Conservation (phyloP, 331 rosid species). For the Prunus yedoensis region DNA sequence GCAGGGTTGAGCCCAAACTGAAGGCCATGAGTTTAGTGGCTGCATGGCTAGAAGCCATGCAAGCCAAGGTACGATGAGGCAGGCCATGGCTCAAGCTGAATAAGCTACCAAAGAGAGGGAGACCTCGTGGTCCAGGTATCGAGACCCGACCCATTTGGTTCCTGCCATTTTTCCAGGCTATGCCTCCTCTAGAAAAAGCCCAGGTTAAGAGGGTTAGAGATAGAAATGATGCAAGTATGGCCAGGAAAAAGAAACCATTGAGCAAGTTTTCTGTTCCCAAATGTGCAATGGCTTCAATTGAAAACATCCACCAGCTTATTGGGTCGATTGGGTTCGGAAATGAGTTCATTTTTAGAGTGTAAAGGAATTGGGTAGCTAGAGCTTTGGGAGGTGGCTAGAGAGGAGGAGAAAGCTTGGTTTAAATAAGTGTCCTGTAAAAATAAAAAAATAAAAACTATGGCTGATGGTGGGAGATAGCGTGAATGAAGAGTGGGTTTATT, state of each 20-base stretch:
- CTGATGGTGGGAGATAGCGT: no score
- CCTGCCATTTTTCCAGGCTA: conserved; percentile 45
- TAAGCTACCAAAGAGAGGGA: conserved; percentile 45
- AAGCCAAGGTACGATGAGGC: neutral
- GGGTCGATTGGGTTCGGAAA: neutral
- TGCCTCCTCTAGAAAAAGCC: conserved; percentile 39
- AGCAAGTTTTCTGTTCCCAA: neutral
- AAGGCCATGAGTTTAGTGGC: neutral
- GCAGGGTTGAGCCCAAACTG: conserved; percentile 6
- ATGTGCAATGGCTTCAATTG: neutral
- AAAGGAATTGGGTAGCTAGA: neutral
- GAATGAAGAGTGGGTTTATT: neutral
- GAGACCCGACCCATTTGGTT: conserved; percentile 38
- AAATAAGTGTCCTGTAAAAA: neutral
- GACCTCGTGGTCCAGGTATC: conserved; percentile 50
- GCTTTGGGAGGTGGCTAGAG: neutral
- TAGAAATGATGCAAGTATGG: conserved; percentile 17
- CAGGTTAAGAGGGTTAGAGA: conserved; percentile 28
- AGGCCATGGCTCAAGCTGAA: conserved; percentile 20
- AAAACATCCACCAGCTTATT: neutral
- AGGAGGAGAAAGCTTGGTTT: neutral
- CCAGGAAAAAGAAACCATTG: neutral
- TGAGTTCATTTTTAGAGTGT: neutral
- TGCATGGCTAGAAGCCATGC: neutral
- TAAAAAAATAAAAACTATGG: no score